Conservation (phyloP, 2,329 filamentous ascomycete species). For the Venturia nashicola region DNA sequence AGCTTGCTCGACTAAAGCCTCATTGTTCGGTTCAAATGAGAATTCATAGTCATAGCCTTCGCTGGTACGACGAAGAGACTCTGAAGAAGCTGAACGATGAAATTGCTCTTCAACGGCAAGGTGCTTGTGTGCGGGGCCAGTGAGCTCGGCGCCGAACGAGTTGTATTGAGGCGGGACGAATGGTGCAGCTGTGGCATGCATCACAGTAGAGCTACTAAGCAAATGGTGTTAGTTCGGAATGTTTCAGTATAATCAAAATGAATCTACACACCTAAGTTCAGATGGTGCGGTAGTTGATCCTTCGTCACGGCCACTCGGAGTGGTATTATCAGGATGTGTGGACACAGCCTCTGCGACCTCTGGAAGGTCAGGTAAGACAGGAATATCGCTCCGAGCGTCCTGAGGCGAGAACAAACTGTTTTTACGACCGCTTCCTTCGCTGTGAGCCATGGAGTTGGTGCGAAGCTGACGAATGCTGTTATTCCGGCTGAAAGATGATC, state of each 20-base stretch:
- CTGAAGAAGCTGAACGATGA: conserved; percentile 1
- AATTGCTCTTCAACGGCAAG: neutral
- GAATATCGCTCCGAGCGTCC: conserved; percentile 7
- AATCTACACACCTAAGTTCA: neutral
- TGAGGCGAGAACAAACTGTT: conserved; percentile 7
- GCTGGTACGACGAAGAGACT: conserved; percentile 1
- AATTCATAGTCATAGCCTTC: neutral
- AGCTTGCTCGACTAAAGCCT: neutral
- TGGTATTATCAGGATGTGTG: no score
- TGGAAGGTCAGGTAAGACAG: neutral
- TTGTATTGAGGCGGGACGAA: neutral
- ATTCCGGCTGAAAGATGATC: neutral
- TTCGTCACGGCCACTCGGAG: neutral
- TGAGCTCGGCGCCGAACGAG: neutral
- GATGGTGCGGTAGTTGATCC: neutral
- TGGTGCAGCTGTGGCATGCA: neutral
- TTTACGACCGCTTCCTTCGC: conserved; percentile 1
- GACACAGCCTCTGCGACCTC: neutral
- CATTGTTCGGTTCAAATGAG: neutral
- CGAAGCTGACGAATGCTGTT: neutral
- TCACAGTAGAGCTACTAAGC: neutral
- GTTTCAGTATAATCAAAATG: neutral
- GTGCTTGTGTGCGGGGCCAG: neutral
- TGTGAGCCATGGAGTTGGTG: neutral
- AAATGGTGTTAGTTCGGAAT: neutral